Evolutionary conservation across 2,329 filamentous ascomycete species (phyloP), one percentile per base, ranked within the genome.

Genomic region (Magnaporthales sp.): DNA sequence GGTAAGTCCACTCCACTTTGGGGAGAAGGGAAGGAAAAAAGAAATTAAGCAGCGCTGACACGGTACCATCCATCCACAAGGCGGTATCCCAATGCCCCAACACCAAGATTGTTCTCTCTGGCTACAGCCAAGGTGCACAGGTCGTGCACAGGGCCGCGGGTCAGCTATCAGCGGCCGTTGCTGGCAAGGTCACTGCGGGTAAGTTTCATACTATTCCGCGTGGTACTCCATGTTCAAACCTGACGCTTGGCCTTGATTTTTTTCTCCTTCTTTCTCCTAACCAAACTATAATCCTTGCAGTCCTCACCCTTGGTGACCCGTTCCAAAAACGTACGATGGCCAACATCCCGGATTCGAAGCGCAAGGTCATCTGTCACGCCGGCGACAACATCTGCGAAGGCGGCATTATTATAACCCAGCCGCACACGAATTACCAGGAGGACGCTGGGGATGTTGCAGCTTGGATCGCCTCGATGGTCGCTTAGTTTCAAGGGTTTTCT

Each of bases 41-140:
- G 22, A 64, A n/a, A 5, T 64, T 7, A 26, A 13, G 10, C 26
- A 24, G 13, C 56, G 38, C 63, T 64, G 29, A 64, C 63, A 9
- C 51, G 3, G 2, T 30, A 6, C 62, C 9, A 51, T 61, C 22
- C 3, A 19, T 19, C 15, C 11, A 11, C 6, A 7, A 74, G 64
- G 75, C 76, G 2, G 71, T 72, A 46, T 69, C 68, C n/a, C 66
- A 72, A 4, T 80, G 78, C 66, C 77, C 77, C 0, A 71, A 73
- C 29, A 79, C 77, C 4, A 73, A 75, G 60, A 70, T 80, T 60
- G 75, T 78, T 4, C 72, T 79, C 68, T 73, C 76, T 11, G 78
- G 77, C 2, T 80, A 69, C 32, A 67, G 66, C n/a, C 69, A 70
- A 63, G 69, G 69, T 26, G 69, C 67, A 1, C 69, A 70, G 62